Evolutionary conservation across 2,329 filamentous ascomycete species (phyloP).

Genomic region (Aspergillus bombycis): DNA sequence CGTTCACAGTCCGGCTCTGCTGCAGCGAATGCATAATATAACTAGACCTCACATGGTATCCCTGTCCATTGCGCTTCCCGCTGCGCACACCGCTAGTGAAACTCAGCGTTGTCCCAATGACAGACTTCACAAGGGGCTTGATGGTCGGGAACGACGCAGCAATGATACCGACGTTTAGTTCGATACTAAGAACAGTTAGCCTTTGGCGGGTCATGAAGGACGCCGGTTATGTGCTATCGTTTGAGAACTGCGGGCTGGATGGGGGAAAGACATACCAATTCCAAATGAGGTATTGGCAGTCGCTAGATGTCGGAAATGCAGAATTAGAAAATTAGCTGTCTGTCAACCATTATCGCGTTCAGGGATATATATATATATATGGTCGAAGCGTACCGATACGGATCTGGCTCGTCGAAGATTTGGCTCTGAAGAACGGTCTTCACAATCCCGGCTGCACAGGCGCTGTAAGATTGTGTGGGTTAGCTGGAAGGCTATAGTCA

Average conservation of each 20-base stretch:
- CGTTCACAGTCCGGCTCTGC: not conserved
- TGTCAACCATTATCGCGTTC: not conserved
- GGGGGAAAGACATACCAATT: conserved; percentile 17
- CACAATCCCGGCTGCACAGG: conserved; percentile 45
- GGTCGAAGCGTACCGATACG: conserved; percentile 34
- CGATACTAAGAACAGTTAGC: conserved; percentile 34
- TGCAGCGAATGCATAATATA: conserved; percentile 3
- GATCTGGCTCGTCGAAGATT: conserved; percentile 34
- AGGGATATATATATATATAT: too few relatives aligned
- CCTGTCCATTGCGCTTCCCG: conserved; percentile 8
- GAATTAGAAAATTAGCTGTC: not conserved
- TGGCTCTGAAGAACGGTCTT: conserved; percentile 35
- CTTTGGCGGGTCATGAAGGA: not conserved
- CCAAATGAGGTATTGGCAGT: conserved; percentile 20
- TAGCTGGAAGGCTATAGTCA: not conserved
- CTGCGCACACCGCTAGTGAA: conserved; percentile 14
- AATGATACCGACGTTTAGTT: conserved; percentile 46
- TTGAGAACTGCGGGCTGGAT: not conserved
- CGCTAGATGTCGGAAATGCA: not conserved
- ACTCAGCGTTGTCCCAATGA: conserved; percentile 18
- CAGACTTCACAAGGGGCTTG: conserved; percentile 38
- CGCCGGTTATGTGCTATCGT: not conserved
- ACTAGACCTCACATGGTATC: conserved; percentile 7
- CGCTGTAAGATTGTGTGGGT: conserved; percentile 25
- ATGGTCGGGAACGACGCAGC: conserved; percentile 46